Percentiles rank a stretch among this genome's conserved stretches.
Evolutionary conservation across 768 basidiomycete genomes (phyloP).

Genomic region (Naganishia vaughanmartiniae): DNA sequence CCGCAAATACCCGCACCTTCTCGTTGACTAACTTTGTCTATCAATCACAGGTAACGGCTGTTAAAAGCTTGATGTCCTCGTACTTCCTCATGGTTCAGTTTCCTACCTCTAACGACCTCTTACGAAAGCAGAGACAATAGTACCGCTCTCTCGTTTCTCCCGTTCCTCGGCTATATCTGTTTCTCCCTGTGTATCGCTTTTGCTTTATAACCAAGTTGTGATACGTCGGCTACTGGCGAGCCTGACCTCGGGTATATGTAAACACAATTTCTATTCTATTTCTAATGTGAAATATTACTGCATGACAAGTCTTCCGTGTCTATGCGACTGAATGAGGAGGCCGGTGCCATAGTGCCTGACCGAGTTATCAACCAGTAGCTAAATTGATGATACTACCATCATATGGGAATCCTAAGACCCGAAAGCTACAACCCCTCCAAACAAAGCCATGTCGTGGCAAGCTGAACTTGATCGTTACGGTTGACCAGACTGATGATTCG

Average conservation of each 20-base stretch:
- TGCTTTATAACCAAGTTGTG: conserved; percentile 17
- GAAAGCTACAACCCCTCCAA: no score
- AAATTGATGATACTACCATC: no score
- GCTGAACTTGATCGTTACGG: no score
- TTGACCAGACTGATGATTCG: no score
- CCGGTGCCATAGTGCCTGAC: no score
- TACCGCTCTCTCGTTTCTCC: neutral
- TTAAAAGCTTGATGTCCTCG: neutral
- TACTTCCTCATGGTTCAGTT: neutral
- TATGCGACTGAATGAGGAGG: no score
- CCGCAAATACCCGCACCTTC: neutral
- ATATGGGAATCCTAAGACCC: no score
- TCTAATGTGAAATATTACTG: neutral
- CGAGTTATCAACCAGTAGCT: no score
- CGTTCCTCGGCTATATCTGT: neutral
- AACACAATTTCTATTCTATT: neutral
- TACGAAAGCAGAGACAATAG: neutral
- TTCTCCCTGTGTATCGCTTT: conserved; percentile 4
- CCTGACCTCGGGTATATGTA: conserved; percentile 5
- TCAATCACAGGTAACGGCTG: conserved; percentile 14
- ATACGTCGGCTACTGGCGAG: conserved; percentile 17
- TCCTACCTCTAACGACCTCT: conserved; percentile 19
- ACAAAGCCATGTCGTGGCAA: no score
- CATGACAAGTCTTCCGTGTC: no score
- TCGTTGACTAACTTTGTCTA: neutral